Percentiles rank a stretch among this genome's conserved stretches.
Conservation (phyloP, 2,329 filamentous ascomycete species). For the Coniochaeta hoffmannii region DNA sequence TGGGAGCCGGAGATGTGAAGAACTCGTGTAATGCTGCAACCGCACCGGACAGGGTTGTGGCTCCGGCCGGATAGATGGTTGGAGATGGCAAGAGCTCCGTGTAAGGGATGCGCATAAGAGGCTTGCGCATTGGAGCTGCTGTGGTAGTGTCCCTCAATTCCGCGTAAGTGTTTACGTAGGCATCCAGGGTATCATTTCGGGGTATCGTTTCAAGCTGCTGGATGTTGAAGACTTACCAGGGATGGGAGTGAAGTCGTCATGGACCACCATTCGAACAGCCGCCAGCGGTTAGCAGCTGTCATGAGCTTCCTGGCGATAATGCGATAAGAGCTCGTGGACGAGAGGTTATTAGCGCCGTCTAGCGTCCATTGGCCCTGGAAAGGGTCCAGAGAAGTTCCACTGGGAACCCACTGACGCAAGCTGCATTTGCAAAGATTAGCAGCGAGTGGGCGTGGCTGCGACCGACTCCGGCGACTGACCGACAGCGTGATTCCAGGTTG, state of each 20-base stretch:
- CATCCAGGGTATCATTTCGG: conserved; percentile 9
- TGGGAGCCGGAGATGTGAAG: conserved; percentile 53
- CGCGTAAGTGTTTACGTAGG: conserved; percentile 1
- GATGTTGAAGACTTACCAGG: not conserved
- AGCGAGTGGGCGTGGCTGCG: not conserved
- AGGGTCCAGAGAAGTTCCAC: not conserved
- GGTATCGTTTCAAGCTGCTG: not conserved
- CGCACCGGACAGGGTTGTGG: conserved; percentile 63
- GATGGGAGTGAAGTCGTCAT: not conserved
- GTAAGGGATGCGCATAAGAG: conserved; percentile 83
- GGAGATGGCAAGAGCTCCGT: conserved; percentile 74
- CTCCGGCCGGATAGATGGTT: conserved; percentile 64
- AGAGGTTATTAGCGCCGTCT: not conserved
- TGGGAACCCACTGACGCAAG: not conserved
- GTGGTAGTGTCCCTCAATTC: not conserved
- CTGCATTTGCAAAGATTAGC: not conserved
- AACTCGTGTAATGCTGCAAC: conserved; percentile 72
- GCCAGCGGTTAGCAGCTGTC: not conserved
- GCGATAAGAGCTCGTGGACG: not conserved
- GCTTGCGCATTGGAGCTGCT: conserved; percentile 50
- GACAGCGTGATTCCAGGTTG: not conserved
- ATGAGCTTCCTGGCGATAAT: not conserved
- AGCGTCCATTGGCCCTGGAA: not conserved
- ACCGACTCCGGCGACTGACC: not conserved
- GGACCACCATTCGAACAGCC: not conserved